These are phyloP conservation scores for Bremia lactucae DNA, from an alignment of 352 stramenopile genomes.

Conservation along the genomic window DNA sequence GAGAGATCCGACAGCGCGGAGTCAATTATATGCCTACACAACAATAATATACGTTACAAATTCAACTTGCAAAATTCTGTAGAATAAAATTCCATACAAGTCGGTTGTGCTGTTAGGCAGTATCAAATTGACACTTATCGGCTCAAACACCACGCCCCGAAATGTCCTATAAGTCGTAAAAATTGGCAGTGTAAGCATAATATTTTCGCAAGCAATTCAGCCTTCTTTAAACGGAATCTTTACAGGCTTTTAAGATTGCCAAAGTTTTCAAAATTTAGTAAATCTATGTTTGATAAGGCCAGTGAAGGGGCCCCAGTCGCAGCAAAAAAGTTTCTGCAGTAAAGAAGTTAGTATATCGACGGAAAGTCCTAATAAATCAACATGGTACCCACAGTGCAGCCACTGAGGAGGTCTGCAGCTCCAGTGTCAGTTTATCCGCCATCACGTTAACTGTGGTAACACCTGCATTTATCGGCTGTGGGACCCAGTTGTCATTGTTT, in stretches of 20 bases:
- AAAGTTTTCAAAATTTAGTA: neutral
- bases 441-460: constrained; percentile 1
- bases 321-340: neutral
- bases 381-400: neutral
- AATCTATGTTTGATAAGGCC: neutral
- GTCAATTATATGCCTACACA: neutral
- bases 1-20: neutral
- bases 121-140: neutral
- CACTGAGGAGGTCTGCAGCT: constrained; percentile 1
- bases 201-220: neutral
- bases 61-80: too few relatives aligned
- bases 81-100: neutral
- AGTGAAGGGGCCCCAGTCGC: neutral
- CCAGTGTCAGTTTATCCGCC: neutral
- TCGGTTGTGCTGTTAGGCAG: neutral
- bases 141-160: neutral
- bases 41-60: too few relatives aligned
- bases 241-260: neutral
- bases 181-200: neutral
- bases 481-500: neutral
- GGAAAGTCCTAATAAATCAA: neutral
- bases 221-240: neutral
- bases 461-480: neutral
- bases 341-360: neutral
- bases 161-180: neutral